A percentile compares a stretch with the other conserved stretches of the same genome.
Conservation (phyloP, 108 stramenopile genomes). For the Aurantiochytrium sp. region DNA sequence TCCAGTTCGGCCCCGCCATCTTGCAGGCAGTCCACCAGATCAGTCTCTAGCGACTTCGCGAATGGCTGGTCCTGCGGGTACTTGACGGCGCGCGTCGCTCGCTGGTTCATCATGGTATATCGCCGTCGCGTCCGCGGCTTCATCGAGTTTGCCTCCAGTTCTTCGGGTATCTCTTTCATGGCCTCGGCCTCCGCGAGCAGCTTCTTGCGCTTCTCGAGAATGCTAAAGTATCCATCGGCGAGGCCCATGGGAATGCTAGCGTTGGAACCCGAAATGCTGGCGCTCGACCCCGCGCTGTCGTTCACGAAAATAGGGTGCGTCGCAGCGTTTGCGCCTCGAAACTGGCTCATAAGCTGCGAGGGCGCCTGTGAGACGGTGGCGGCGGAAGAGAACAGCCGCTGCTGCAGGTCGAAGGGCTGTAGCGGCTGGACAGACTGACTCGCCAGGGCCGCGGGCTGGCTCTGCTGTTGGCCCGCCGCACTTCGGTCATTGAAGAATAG, state of each 20-base stretch:
- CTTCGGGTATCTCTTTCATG: not conserved
- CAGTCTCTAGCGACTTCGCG: not conserved
- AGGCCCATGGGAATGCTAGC: too few relatives aligned
- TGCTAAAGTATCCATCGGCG: not conserved
- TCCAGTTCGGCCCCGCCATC: not conserved
- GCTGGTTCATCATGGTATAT: not conserved
- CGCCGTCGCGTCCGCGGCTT: not conserved
- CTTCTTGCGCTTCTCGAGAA: not conserved
- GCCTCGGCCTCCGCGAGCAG: not conserved
- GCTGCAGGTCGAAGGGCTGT: too few relatives aligned
- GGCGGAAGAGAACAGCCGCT: too few relatives aligned
- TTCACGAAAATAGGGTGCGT: too few relatives aligned
- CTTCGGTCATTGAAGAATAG: not conserved
- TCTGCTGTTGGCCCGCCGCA: too few relatives aligned
- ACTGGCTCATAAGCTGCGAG: too few relatives aligned
- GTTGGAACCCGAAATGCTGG: too few relatives aligned
- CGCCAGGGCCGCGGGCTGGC: too few relatives aligned
- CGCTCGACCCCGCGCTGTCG: too few relatives aligned
- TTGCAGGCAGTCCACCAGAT: not conserved
- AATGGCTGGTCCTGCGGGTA: not conserved
- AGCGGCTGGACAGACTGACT: too few relatives aligned
- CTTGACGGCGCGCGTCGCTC: not conserved
- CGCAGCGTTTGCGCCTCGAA: too few relatives aligned
- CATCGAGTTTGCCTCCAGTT: not conserved
- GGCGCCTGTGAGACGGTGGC: too few relatives aligned